Percentiles rank a stretch among this genome's conserved stretches.
Evolutionary conservation across 306 rosid genomes (phyloP).

Genomic region (Prunus davidiana): DNA sequence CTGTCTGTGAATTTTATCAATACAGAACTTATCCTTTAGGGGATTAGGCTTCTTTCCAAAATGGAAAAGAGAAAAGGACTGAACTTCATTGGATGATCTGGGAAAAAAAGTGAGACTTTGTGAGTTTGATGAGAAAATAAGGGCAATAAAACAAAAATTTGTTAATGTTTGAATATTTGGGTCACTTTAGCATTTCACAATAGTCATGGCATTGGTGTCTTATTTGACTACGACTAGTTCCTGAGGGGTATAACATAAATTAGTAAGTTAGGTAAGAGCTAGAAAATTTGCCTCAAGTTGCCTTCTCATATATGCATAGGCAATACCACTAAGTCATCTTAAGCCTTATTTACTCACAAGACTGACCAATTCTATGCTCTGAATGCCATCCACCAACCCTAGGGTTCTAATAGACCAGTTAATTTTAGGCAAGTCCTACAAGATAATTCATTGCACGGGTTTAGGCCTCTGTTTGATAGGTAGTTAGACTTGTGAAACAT

Average conservation of each 20-base stretch:
- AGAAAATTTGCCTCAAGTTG: neutral
- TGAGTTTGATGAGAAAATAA: neutral
- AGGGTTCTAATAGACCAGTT: neutral
- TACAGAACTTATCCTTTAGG: neutral
- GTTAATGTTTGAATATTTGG: neutral
- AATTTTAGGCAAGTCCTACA: neutral
- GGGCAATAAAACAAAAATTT: neutral
- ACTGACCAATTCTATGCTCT: neutral
- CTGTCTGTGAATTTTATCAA: neutral
- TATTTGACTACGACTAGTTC: constrained; percentile 1
- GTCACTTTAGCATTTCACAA: neutral
- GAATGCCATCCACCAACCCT: neutral
- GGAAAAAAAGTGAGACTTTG: neutral
- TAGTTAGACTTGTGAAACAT: neutral
- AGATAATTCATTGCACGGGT: neutral
- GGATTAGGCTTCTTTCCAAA: neutral
- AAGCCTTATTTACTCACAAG: neutral
- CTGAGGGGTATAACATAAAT: neutral
- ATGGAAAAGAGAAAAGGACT: neutral
- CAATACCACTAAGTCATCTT: neutral
- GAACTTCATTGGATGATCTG: neutral
- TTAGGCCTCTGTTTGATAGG: neutral
- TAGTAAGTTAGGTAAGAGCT: neutral
- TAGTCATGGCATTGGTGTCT: neutral
- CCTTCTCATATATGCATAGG: too few relatives aligned